Conservation (phyloP, 176 grass and related monocot species). For the Microstegium vimineum region DNA sequence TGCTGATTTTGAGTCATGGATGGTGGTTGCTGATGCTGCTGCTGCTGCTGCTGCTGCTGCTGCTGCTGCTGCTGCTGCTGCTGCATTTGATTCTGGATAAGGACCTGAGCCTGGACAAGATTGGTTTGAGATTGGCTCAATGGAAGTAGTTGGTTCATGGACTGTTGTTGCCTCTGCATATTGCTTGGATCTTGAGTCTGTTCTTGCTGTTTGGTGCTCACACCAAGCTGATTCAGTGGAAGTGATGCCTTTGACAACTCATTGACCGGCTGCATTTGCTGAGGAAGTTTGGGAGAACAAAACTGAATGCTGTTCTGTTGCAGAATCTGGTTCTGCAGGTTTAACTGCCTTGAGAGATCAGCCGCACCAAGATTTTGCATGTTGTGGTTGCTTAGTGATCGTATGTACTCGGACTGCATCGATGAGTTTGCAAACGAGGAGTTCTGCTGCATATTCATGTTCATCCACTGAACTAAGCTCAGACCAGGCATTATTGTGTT, state of each 20-base stretch:
- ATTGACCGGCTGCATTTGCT: conserved; percentile 49
- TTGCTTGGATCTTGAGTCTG: conserved; percentile 45
- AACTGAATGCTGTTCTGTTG: conserved; percentile 68
- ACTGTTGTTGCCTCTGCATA: conserved; percentile 52
- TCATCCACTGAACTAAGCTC: conserved; percentile 94
- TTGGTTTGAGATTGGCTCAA: conserved; percentile 50
- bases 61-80: no score
- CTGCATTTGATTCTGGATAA: conserved; percentile 52
- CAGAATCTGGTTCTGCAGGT: conserved; percentile 53
- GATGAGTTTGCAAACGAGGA: conserved; percentile 53
- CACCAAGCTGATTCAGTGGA: conserved; percentile 47
- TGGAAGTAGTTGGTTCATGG: conserved; percentile 38
- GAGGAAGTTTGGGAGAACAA: conserved; percentile 46
- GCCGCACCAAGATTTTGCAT: conserved; percentile 52
- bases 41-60: no score
- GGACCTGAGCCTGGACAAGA: conserved; percentile 52
- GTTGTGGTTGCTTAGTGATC: conserved; percentile 42
- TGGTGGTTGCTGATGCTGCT: conserved; percentile 15
- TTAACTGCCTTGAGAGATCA: conserved; percentile 58
- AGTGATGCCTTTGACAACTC: conserved; percentile 37
- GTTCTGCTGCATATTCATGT: conserved; percentile 83
- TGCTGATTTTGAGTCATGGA: conserved; percentile 44
- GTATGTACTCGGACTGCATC: conserved; percentile 64
- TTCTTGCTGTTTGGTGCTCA: conserved; percentile 38
- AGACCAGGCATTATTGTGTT: conserved; percentile 75